Conservation (phyloP, 2,329 filamentous ascomycete genomes). For the Aspergillus intermedius region DNA sequence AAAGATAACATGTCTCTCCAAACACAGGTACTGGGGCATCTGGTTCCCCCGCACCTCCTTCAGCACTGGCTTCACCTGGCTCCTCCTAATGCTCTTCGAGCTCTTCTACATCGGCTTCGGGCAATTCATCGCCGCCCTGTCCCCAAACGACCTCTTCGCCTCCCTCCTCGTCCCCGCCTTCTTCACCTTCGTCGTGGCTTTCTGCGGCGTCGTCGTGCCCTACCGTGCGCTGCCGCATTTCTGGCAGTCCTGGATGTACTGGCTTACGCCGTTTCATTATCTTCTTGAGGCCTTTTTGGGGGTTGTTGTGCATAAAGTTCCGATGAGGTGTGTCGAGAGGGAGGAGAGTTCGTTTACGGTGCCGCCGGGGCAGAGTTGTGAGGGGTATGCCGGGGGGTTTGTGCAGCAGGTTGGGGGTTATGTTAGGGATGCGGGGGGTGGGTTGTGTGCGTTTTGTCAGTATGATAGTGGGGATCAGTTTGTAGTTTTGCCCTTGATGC, state of each 20-base stretch:
- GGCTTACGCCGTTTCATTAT: constrained; percentile 62
- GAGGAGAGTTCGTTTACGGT: constrained; percentile 58
- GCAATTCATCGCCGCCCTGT: constrained; percentile 60
- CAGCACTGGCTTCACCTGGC: constrained; percentile 55
- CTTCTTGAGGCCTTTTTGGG: constrained; percentile 57
- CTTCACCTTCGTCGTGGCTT: constrained; percentile 63
- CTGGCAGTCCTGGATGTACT: constrained; percentile 63
- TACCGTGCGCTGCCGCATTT: constrained; percentile 57
- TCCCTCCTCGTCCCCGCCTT: constrained; percentile 62
- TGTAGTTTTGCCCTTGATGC: constrained; percentile 26
- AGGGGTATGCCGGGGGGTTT: constrained; percentile 52
- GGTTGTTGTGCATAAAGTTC: constrained; percentile 49
- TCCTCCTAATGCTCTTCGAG: constrained; percentile 61
- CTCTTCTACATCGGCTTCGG: constrained; percentile 60
- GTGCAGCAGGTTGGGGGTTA: constrained; percentile 54
- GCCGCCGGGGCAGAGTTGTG: constrained; percentile 55
- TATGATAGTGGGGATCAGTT: constrained; percentile 57
- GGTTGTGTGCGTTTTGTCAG: constrained; percentile 59
- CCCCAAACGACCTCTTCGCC: constrained; percentile 61
- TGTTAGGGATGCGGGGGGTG: constrained; percentile 49
- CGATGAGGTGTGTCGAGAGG: constrained; percentile 48
- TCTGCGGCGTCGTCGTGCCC: constrained; percentile 70
- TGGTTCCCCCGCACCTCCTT: constrained; percentile 52
- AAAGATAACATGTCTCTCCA: too few relatives aligned
- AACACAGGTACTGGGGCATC: constrained; percentile 46